Percentiles rank a stretch among this genome's conserved stretches.
Evolutionary conservation across 352 stramenopile species (phyloP).

Genomic region (Phytophthora chlamydospora): DNA sequence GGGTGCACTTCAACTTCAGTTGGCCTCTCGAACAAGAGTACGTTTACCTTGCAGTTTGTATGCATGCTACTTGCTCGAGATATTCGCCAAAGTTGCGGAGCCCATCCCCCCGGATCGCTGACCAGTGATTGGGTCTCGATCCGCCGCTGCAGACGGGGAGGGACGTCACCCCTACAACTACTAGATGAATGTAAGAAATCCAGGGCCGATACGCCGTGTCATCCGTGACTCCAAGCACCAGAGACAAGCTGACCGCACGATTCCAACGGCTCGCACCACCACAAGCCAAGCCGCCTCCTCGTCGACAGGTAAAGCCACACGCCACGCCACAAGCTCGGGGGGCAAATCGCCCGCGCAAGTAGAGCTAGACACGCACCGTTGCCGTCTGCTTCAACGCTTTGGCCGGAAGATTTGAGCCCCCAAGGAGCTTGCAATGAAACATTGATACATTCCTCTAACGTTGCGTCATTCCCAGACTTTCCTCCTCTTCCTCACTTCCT

Average conservation of each 20-base stretch:
- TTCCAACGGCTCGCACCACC: conserved; percentile 25
- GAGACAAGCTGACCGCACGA: conserved; percentile 30
- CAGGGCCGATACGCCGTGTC: background rate
- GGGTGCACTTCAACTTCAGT: too few species aligned
- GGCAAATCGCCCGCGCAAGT: conserved; percentile 8
- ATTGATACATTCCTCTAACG: too few species aligned
- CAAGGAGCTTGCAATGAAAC: background rate
- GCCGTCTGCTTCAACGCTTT: background rate
- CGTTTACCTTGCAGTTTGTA: background rate
- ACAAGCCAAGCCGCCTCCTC: conserved; percentile 24
- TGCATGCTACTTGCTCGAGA: background rate
- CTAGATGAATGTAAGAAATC: background rate
- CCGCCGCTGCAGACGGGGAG: conserved; percentile 4
- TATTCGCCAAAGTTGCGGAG: background rate
- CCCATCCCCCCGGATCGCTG: conserved; percentile 10
- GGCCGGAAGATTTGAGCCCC: conserved; percentile 6
- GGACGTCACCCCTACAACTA: conserved; percentile 5
- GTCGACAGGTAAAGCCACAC: conserved; percentile 17
- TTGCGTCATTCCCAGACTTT: conserved; percentile 23
- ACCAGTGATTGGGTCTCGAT: conserved; percentile 19
- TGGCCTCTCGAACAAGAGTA: conserved; percentile 4
- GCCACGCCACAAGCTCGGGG: background rate
- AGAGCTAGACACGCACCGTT: conserved; percentile 16
- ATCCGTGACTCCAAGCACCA: conserved; percentile 23
- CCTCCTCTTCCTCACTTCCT: background rate